Evolutionary conservation across 352 stramenopile genomes (phyloP), one percentile per base, ranked within the genome.

Genomic region (Pythium utonaiense): DNA sequence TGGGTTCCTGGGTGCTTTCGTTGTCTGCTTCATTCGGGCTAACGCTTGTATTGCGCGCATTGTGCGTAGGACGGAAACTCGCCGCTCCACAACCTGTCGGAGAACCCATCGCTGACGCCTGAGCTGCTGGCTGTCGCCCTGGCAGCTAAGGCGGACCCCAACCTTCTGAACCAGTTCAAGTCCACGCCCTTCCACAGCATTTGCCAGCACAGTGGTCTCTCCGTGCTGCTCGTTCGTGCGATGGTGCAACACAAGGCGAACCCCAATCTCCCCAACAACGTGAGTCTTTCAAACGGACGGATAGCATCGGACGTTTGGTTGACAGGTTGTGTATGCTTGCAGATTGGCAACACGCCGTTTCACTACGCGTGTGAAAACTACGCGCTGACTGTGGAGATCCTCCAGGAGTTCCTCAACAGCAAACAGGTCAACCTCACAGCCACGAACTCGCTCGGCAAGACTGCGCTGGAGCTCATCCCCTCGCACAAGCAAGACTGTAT

Each of bases 81-180:
- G 14, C 55, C 80, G 38, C 71, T 91, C 17, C 81, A 93, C 64
- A 88, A 80, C 51, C 58, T 88, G 9, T 64, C 71, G 1, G 77
- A 88, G 59, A 93, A 85, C 61, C 28, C 27, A 10, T 66, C 56
- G 10, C 44, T 87, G 12, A 76, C 64, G 4, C 65, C 77, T 1
- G 53, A 50, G 2, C 63, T 79, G 38, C 53, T 94, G 19, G 45
- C n/a, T 6, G 62, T 76, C 16, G 44, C 89, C 13, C 59, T 93
- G 33, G 30, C 57, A 6, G 66, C 66, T 4, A 82, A 83, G 38
- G 65, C 70, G 10, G 73, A 83, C 38, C 52, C 73, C 2, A 90
- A 89, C 45, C 59, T 77, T n/a, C 76, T 85, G 40, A 94, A 94
- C 59, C 64, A 90, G 82, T 94, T 92, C 62, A 73, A 86, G 69